Evolutionary conservation across 306 rosid species (phyloP).

Genomic region (Rubus idaeus): DNA sequence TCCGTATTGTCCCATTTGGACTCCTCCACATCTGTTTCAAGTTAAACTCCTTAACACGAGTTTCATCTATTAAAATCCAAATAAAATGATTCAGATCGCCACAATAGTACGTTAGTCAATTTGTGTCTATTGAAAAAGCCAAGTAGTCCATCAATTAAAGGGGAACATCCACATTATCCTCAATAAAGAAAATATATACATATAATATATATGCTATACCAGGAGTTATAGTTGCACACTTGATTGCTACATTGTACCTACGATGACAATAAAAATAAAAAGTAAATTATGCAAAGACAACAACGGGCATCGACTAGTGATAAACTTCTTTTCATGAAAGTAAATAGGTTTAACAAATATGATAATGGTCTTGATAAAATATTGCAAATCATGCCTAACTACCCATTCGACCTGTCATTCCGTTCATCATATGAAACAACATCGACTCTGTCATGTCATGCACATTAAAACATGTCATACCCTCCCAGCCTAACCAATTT

Average conservation of each 20-base stretch:
- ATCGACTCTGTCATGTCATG: not conserved
- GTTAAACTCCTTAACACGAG: slow-evolving; percentile 81
- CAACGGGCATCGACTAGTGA: not conserved
- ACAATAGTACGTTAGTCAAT: not conserved
- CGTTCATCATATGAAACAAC: not conserved
- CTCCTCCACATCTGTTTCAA: slow-evolving; percentile 94
- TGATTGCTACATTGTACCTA: slow-evolving; percentile 95
- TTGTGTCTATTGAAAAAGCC: not conserved
- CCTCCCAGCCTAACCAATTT: not conserved
- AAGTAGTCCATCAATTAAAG: slow-evolving; percentile 18
- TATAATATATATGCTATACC: slow-evolving; percentile 38
- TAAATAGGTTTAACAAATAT: not conserved
- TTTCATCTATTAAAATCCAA: slow-evolving; percentile 60
- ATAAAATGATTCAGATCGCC: slow-evolving; percentile 6
- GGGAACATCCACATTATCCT: not conserved
- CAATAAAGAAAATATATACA: not conserved
- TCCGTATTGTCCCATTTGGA: slow-evolving; percentile 96
- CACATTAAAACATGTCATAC: not conserved
- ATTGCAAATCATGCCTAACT: not conserved
- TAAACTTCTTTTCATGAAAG: not conserved
- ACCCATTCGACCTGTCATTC: not conserved
- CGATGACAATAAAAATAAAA: not conserved
- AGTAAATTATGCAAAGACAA: not conserved
- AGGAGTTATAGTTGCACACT: slow-evolving; percentile 98
- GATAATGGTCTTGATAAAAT: not conserved